Evolutionary conservation across 176 grass and related monocot genomes (phyloP).

Genomic region (Triticum urartu): DNA sequence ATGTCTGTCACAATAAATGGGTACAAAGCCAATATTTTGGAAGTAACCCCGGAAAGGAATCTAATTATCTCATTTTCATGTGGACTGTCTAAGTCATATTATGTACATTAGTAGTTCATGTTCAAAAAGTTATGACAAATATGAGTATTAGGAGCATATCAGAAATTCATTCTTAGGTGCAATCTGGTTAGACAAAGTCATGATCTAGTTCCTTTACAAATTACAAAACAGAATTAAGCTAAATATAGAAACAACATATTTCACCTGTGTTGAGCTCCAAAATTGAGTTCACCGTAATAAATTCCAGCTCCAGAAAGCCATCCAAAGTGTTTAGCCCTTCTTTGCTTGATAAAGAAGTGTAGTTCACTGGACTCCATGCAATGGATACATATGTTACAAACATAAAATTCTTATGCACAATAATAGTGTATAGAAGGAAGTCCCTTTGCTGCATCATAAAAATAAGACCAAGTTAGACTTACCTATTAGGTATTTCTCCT

Average conservation of each 20-base stretch:
- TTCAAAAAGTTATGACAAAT: slow-evolving; percentile 1
- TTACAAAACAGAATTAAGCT: background rate
- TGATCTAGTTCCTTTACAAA: background rate
- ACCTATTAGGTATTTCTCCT: slow-evolving; percentile 96
- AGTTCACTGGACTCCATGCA: slow-evolving; percentile 66
- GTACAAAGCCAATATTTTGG: background rate
- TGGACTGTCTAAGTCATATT: background rate
- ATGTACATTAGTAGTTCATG: background rate
- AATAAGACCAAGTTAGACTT: slow-evolving; percentile 23
- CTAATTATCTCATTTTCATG: background rate
- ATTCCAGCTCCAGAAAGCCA: slow-evolving; percentile 99
- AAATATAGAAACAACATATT: slow-evolving; percentile 19
- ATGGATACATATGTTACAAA: slow-evolving; percentile 30
- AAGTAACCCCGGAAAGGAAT: background rate
- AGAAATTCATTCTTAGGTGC: background rate
- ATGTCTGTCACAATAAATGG: background rate
- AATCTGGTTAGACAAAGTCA: background rate
- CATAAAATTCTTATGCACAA: background rate
- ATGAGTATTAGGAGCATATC: background rate
- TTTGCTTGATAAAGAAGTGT: slow-evolving; percentile 94
- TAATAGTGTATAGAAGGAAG: background rate
- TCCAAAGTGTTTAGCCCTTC: slow-evolving; percentile 94
- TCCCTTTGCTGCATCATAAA: background rate
- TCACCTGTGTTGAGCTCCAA: slow-evolving; percentile 94
- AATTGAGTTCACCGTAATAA: slow-evolving; percentile 94